phyloP scores from a whole-genome alignment of 495 filamentous ascomycete genomes.

The Pyrenula aspistea region DNA sequence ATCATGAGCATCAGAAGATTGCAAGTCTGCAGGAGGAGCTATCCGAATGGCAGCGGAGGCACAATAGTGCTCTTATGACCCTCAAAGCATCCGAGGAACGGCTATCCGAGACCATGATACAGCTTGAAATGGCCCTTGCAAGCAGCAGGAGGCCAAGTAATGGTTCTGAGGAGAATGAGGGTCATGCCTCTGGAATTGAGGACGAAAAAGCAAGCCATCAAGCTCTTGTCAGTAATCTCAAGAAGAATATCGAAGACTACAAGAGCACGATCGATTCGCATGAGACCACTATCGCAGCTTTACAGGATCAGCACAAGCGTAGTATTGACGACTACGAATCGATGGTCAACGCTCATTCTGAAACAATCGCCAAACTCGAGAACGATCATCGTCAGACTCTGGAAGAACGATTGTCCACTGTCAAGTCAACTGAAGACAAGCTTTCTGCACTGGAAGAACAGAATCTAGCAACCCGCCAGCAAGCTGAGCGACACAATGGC shows the following conservation, averaged over 20 bases:
- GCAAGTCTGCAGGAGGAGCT: slow-evolving; percentile 64
- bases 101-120: slow-evolving; percentile 56
- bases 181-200: slow-evolving; percentile 32
- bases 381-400: slow-evolving; percentile 16
- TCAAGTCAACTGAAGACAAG: background rate
- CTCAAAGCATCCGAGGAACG: slow-evolving; percentile 63
- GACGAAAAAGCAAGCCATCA: slow-evolving; percentile 47
- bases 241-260: slow-evolving; percentile 67
- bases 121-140: slow-evolving; percentile 49
- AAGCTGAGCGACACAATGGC: background rate
- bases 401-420: background rate
- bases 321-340: slow-evolving; percentile 22
- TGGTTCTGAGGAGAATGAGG: slow-evolving; percentile 30
- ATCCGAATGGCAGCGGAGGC: slow-evolving; percentile 59
- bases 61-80: slow-evolving; percentile 55
- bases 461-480: background rate
- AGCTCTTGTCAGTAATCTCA: slow-evolving; percentile 52
- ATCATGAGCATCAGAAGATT: slow-evolving; percentile 44
- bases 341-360: slow-evolving; percentile 16
- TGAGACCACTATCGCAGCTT: slow-evolving; percentile 45
- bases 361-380: slow-evolving; percentile 31
- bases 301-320: slow-evolving; percentile 35
- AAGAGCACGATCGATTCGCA: slow-evolving; percentile 56
- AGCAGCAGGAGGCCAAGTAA: slow-evolving; percentile 15
- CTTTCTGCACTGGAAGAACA: background rate